Conservation (phyloP, 2,329 filamentous ascomycete genomes). For the Aspergillus pseudonomiae region DNA sequence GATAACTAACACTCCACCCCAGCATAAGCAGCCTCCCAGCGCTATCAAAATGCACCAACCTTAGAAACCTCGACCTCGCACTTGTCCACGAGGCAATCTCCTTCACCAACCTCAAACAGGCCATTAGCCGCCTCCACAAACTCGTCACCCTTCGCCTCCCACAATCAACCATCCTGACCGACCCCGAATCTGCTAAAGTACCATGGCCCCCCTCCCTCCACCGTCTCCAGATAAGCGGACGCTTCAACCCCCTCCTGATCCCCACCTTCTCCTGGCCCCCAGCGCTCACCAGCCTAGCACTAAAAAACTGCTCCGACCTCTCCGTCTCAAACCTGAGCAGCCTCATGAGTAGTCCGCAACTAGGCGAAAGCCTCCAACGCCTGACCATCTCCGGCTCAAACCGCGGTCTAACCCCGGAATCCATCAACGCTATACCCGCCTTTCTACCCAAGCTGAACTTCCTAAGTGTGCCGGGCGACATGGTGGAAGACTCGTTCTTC, state of each 20-base stretch:
- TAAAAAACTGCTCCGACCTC: slow-evolving; percentile 30
- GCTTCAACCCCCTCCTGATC: slow-evolving; percentile 22
- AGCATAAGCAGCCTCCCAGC: slow-evolving; percentile 59
- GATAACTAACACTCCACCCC: neutral
- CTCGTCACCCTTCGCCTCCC: slow-evolving; percentile 53
- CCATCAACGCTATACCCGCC: slow-evolving; percentile 28
- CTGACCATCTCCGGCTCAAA: slow-evolving; percentile 31
- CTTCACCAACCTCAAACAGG: slow-evolving; percentile 54
- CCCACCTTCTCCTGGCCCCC: slow-evolving; percentile 33
- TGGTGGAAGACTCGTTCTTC: slow-evolving; percentile 33
- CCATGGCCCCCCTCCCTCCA: slow-evolving; percentile 33
- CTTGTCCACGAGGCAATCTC: slow-evolving; percentile 56
- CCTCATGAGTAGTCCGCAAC: slow-evolving; percentile 28
- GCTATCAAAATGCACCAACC: slow-evolving; percentile 56
- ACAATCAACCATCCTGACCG: slow-evolving; percentile 25
- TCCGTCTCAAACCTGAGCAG: slow-evolving; percentile 25
- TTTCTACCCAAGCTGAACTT: slow-evolving; percentile 31
- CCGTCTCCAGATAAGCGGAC: slow-evolving; percentile 30
- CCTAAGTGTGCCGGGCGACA: slow-evolving; percentile 36
- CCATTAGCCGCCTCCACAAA: slow-evolving; percentile 49
- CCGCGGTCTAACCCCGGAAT: slow-evolving; percentile 28
- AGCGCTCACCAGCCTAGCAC: slow-evolving; percentile 27
- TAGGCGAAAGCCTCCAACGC: slow-evolving; percentile 24
- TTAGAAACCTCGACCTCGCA: slow-evolving; percentile 56
- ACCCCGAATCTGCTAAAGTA: slow-evolving; percentile 12